Base-by-base conservation (phyloP, 1,284 basidiomycete species). In the Waitea zeae region DNA sequence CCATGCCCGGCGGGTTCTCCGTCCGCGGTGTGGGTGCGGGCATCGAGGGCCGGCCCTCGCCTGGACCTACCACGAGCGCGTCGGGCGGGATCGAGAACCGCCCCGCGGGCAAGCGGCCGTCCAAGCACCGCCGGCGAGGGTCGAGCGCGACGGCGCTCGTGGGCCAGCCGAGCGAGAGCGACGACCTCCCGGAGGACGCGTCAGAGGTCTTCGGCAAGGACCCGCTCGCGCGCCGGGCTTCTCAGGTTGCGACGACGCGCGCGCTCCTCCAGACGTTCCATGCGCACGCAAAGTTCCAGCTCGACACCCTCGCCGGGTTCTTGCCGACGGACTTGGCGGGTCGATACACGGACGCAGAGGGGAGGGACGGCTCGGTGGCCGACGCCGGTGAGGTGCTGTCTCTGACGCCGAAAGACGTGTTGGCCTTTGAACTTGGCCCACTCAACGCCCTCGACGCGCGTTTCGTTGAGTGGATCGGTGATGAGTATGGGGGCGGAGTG, bases 401-500 rank as follows among this genome's bases (percentile, higher is more conserved):
- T 13, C 44, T 64, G 26, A 59, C 66, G 2, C 66, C 76, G 6
- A 70, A 62, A 44, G 78, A 82, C 39, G 54, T 84, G 5, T 39
- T 70, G 12, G 57, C 67, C 13, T 72, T 84, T 33, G 77, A 79
- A 46, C 61, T 84, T 1, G 74, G 77, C 2, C 72, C 78, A 7
- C 53, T 80, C 40, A 84, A 79, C 44, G 56, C 58, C 6, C 47
- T 72, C 31, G 81, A 84, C 43, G 70, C 64, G 15, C 58, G 58
- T 29, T 83, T 82, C 47, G 53, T 83, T 15, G 77, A 79, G 47
- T 83, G 78, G 79, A 56, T 86, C 9, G 67, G 59, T 2, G 61
- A 63, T 32, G 76, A 78, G 49, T 78, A 77, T 40, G 67, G 62
- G 4, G 57, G 58, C 3, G 65, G 62, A 1, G 47, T 48, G 32